These are phyloP conservation scores for Eragrostis curvula DNA, from an alignment of 176 grass and related monocot species.

Conservation along the genomic window DNA sequence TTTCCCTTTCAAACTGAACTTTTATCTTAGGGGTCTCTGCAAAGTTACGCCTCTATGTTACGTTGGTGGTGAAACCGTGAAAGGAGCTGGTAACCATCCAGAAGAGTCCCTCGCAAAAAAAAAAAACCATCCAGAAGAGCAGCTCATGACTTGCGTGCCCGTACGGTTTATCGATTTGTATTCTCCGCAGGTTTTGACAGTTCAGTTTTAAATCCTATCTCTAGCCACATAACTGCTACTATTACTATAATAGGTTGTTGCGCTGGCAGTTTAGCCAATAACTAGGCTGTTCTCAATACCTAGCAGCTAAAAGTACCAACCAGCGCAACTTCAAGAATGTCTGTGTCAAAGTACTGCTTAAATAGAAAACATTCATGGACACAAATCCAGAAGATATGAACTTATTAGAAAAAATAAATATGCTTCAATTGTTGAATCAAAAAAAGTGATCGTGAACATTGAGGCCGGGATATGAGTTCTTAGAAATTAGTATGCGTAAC, in stretches of 20 bases:
- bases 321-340: not conserved
- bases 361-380: no score
- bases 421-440: no score
- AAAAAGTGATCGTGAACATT: not conserved
- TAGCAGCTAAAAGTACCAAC: not conserved
- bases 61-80: not conserved
- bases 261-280: not conserved
- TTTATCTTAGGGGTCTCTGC: not conserved
- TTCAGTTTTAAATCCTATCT: not conserved
- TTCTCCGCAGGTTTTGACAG: not conserved
- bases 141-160: not conserved
- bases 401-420: no score
- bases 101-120: no score
- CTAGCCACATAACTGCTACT: not conserved
- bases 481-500: not conserved
- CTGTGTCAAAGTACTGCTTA: not conserved
- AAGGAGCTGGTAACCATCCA: not conserved
- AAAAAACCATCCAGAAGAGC: not conserved
- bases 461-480: no score
- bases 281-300: not conserved
- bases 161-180: not conserved
- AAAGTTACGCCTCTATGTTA: not conserved
- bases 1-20: not conserved
- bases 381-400: no score
- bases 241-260: not conserved